phyloP scores from a whole-genome alignment of 2,329 filamentous ascomycete species.

The Aspergillus latus region DNA sequence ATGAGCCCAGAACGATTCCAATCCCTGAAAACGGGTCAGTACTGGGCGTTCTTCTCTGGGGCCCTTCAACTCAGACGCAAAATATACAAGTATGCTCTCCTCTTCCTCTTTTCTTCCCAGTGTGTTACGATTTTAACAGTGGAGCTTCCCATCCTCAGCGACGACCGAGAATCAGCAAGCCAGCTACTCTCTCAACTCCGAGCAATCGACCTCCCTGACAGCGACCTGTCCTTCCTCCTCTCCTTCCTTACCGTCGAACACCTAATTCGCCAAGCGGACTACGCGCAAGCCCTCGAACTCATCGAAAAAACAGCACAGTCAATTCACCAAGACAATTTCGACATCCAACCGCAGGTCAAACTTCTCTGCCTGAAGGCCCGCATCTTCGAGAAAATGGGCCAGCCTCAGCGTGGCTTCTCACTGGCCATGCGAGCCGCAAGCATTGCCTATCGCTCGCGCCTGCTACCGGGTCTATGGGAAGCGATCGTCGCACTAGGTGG shows the following conservation, averaged over 20 bases:
- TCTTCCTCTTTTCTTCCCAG: background rate
- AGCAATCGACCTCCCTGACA: constrained; percentile 53
- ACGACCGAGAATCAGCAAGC: constrained; percentile 58
- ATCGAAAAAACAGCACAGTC: constrained; percentile 56
- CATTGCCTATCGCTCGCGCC: constrained; percentile 67
- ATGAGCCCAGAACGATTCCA: constrained; percentile 64
- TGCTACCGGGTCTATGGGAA: constrained; percentile 71
- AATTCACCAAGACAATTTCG: constrained; percentile 56
- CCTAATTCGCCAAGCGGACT: constrained; percentile 54
- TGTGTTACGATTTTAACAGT: background rate
- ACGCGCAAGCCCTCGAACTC: constrained; percentile 53
- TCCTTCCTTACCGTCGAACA: constrained; percentile 62
- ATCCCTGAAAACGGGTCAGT: constrained; percentile 73
- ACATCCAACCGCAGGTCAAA: constrained; percentile 67
- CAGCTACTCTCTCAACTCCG: constrained; percentile 59
- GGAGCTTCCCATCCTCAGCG: constrained; percentile 39
- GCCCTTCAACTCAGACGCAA: constrained; percentile 44
- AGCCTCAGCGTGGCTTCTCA: constrained; percentile 73
- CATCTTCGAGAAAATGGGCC: constrained; percentile 66
- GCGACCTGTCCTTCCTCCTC: constrained; percentile 60
- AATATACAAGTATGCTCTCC: constrained; percentile 40
- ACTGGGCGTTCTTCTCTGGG: constrained; percentile 45
- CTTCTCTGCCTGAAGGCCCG: constrained; percentile 72
- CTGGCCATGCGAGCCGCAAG: constrained; percentile 72
- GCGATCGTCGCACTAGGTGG: constrained; percentile 66